Conservation (phyloP, 2,329 filamentous ascomycete genomes). For the Penicillium sp. region DNA sequence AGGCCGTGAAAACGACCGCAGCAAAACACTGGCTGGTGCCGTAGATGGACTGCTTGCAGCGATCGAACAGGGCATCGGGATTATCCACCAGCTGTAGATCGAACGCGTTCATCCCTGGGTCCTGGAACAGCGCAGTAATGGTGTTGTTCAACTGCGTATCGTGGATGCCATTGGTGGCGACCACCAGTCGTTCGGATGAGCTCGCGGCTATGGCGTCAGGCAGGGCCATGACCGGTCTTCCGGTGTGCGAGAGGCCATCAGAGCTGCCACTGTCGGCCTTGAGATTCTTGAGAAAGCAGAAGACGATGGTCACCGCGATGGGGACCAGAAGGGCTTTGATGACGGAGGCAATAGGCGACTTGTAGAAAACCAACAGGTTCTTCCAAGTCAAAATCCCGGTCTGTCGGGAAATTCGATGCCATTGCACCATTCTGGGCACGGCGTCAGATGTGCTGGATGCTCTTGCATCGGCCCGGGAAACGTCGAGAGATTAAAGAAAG, state of each 20-base stretch:
- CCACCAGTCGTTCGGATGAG: conserved; percentile 1
- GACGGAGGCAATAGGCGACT: conserved; percentile 3
- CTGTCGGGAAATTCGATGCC: not conserved
- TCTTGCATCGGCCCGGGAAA: not conserved
- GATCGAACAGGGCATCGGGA: not conserved
- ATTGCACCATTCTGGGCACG: conserved; percentile 1
- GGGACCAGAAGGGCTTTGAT: conserved; percentile 6
- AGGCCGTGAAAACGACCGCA: conserved; percentile 4
- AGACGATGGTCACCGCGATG: conserved; percentile 2
- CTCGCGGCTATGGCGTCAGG: conserved; percentile 1
- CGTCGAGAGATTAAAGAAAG: not conserved
- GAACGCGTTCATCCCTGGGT: conserved; percentile 1
- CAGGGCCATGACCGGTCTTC: not conserved
- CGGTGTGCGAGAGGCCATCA: conserved; percentile 1
- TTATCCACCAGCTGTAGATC: conserved; percentile 1
- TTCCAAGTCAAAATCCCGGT: conserved; percentile 4
- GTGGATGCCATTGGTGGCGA: conserved; percentile 6
- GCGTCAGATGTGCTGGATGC: not conserved
- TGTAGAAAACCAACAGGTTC: conserved; percentile 6
- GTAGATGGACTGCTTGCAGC: conserved; percentile 6
- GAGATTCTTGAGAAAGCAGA: conserved; percentile 1
- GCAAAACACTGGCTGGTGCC: conserved; percentile 4
- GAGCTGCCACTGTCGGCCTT: not conserved
- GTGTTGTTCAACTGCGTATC: conserved; percentile 2
- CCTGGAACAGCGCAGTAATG: not conserved